Percentiles rank a stretch among this genome's conserved stretches.
Evolutionary conservation across 192 early-diverging fungal genomes (phyloP).

Genomic region (Coemansia sp.): DNA sequence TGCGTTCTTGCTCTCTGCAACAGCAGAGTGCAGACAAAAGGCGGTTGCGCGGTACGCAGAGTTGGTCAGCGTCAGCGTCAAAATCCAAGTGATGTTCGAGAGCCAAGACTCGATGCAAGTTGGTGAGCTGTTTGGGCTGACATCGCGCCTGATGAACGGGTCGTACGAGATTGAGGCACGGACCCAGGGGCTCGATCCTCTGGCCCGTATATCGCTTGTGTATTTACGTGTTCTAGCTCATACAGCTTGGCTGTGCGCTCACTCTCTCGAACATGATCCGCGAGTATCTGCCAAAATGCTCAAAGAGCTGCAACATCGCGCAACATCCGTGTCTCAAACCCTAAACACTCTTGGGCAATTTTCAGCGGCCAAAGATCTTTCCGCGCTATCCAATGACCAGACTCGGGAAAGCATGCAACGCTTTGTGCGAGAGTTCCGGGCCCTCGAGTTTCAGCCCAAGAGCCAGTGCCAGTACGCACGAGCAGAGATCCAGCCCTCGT

Average conservation of each 20-base stretch:
- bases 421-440: conserved; percentile 25
- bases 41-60: conserved; percentile 3
- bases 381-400: not conserved
- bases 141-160: conserved; percentile 24
- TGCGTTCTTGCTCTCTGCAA: not conserved
- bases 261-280: conserved; percentile 9
- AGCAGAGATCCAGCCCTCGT: not conserved
- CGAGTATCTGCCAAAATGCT: conserved; percentile 20
- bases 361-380: not conserved
- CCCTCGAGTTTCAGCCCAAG: conserved; percentile 16
- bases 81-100: not conserved
- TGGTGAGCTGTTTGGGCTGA: not conserved
- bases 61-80: not conserved
- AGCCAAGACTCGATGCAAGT: not conserved
- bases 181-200: conserved; percentile 27
- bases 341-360: not conserved
- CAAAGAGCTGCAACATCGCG: conserved; percentile 28
- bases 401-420: not conserved
- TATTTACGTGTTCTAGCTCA: conserved; percentile 40
- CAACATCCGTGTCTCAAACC: not conserved
- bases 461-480: conserved; percentile 26
- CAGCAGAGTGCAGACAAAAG: not conserved
- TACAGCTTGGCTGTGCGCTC: conserved; percentile 32
- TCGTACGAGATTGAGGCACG: conserved; percentile 32
- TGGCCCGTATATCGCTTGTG: conserved; percentile 15